Base-by-base conservation (phyloP, 495 filamentous ascomycete genomes). In the Neurospora sp. region DNA sequence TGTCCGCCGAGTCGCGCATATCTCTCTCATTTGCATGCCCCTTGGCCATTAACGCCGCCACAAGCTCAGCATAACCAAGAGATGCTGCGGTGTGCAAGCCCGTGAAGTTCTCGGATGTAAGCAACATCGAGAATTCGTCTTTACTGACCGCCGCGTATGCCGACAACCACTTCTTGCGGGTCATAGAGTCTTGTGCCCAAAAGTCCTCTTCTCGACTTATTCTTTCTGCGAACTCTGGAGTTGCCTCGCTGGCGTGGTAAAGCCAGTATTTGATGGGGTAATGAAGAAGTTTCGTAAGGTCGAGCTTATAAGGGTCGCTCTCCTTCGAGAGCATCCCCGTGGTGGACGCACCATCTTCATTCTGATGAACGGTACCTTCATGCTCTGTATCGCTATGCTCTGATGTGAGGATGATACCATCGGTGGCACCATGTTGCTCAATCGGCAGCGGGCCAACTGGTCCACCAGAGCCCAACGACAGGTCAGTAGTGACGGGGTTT, bases 221-320 rank as follows among this genome's bases (percentile, higher is more conserved):
- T 42, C 79, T 75, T 16, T 83, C 79, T 3, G 78, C 81, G 39
- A 82, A 79, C 39, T 81, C 81, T 14, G 44, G 75, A 4, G 81
- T 83, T 16, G 81, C 81, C 31, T 81, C 76, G 44, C 78, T 77
- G 1, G 78, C 78, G 40, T 83, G 81, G 31, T 74, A 74, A 18
- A 82, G 76, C 81, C 81, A 83, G 69, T 83, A 62, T 62, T 81
- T 83, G 44, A 81, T 76, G 7, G 80, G 76, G 35, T 83, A 83
- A 4, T 75, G 76, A 16, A 77, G 39, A 46, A 2, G 8, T n/a
- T 3, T 46, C 3, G 18, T 1, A 46, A n/a, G 42, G 18, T 46
- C 42, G 0, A 9, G 18, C 3, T 46, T 9, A 3, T 46, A 46
- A 3, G 42, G 42, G 42, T 46, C 9, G 18, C 3, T 46, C 42